Conservation (phyloP, 441 rosid genomes). For the Eutrema salsugineum region DNA sequence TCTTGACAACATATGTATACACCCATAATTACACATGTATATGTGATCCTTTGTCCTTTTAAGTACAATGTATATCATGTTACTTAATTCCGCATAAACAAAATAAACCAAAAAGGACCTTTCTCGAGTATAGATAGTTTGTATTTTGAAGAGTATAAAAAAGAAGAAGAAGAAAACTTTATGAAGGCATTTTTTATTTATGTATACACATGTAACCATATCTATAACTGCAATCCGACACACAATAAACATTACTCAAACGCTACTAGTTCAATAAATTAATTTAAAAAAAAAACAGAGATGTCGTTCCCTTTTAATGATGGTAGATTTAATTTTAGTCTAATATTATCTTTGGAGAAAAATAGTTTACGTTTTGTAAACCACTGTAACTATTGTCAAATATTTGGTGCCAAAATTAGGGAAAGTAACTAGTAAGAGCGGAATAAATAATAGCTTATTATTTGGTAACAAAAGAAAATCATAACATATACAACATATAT, state of each 20-base stretch:
- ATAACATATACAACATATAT: not conserved
- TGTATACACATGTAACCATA: not conserved
- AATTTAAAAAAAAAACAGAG: not conserved
- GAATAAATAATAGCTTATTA: too few species aligned
- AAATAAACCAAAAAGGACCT: not conserved
- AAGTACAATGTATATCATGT: conserved; percentile 9
- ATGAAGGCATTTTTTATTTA: not conserved
- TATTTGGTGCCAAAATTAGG: not conserved
- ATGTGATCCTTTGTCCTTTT: not conserved
- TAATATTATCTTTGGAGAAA: not conserved
- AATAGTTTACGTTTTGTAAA: too few species aligned
- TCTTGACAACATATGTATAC: not conserved
- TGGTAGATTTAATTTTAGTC: not conserved
- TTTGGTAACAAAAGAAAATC: too few species aligned
- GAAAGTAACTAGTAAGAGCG: too few species aligned
- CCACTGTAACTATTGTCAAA: too few species aligned
- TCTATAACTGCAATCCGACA: not conserved
- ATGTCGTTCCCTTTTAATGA: not conserved
- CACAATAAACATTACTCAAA: not conserved
- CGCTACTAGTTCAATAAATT: not conserved
- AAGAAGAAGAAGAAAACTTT: not conserved
- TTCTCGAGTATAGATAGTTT: not conserved
- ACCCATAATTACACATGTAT: not conserved
- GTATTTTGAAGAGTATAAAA: not conserved
- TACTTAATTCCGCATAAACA: not conserved